Evolutionary conservation across 148 eudicot genomes (phyloP), one percentile per base, ranked within the genome.

Genomic region (Vaccinium macrocarpon): DNA sequence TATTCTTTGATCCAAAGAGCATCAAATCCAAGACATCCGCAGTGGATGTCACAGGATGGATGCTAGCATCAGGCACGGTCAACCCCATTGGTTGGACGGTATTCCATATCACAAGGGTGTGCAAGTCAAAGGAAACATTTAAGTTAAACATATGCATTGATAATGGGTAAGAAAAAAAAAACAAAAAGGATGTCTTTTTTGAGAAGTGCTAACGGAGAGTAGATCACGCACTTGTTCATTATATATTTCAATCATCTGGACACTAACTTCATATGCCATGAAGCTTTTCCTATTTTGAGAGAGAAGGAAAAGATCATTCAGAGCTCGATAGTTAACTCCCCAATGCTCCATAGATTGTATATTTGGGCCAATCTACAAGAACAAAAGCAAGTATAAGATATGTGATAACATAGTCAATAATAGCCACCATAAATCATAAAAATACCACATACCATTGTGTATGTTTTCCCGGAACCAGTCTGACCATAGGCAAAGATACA

Each of bases 401-500:
- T 10, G 38, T n/a, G 50, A 27, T 0, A 46, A 82, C 16, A 19
- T 29, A 82, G 0, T 2, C 61, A 16, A 50, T 77, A 77, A 10
- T 51, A 81, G 42, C 51, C 68, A 38, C 79, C 27, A 11, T 12
- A 82, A 73, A 73, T n/a, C 64, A 82, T 38, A 52, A 19, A 56
- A 73, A 55, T 35, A 59, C 29, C 35, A 48, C 85, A 15, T 88
- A 95, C 98, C 98, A 95, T 95, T n/a, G 98, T 95, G 84, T 95
- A 95, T n/a, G 97, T 95, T 89, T 95, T 95, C 57, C 98, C 98
- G 2, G 98, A 95, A 87, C 97, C 98, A 84, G 98, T 95, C 83
- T 95, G 98, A 76, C 98, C 98, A 83, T 95, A 95, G 68, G 98
- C 98, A 88, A 95, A 95, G 51, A 95, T 95, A 90, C 98, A 94